Conservation (phyloP, 257 asterid species). For the Nicotiana attenuata region DNA sequence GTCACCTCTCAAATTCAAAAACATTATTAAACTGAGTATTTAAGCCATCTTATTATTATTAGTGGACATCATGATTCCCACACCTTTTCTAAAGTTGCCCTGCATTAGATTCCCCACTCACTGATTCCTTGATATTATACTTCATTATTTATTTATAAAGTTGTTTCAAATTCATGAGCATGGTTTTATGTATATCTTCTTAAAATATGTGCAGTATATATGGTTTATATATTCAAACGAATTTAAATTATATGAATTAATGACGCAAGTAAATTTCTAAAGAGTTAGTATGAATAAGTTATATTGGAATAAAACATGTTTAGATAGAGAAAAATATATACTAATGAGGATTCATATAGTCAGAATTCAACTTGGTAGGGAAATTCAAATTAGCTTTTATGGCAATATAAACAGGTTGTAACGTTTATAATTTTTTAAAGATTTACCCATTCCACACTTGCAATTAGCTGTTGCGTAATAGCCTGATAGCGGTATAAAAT, state of each 20-base stretch:
- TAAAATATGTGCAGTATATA: neutral
- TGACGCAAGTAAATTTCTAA: neutral
- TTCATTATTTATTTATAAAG: neutral
- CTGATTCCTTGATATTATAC: neutral
- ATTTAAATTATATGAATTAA: neutral
- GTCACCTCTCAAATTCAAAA: slow-evolving; percentile 7
- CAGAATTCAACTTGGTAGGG: neutral
- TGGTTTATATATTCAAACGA: neutral
- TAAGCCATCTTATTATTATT: slow-evolving; percentile 3
- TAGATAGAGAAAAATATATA: neutral
- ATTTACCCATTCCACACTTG: neutral
- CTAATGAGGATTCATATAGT: too few relatives aligned
- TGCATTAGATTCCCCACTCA: slow-evolving; percentile 19
- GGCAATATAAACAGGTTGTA: too few relatives aligned
- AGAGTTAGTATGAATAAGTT: neutral
- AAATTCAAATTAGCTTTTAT: too few relatives aligned
- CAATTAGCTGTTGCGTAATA: neutral
- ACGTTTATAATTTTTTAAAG: too few relatives aligned
- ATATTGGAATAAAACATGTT: neutral
- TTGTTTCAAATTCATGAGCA: neutral
- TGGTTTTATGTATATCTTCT: slow-evolving; percentile 7
- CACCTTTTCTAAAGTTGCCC: slow-evolving; percentile 24
- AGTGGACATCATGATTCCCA: slow-evolving; percentile 13
- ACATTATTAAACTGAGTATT: neutral
- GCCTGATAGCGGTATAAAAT: too few relatives aligned